Percentiles rank a stretch among this genome's conserved stretches.
These are phyloP conservation scores for Pythium periplocum DNA, from an alignment of 352 stramenopile genomes.

Conservation along the genomic window DNA sequence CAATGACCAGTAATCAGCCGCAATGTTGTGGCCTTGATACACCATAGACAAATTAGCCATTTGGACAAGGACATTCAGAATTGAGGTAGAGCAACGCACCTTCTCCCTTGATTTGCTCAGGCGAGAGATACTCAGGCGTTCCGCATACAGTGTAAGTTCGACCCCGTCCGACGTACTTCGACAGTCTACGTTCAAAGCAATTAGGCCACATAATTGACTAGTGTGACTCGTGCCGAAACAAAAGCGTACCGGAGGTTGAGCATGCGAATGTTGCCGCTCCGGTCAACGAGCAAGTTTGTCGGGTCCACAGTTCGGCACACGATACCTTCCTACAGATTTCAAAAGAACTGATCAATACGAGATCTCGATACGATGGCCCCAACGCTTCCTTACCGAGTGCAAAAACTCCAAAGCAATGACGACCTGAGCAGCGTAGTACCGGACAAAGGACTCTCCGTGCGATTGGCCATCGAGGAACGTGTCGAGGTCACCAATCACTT, in stretches of 20 bases:
- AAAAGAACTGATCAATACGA: background rate
- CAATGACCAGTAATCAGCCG: slow-evolving; percentile 91
- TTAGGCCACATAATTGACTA: background rate
- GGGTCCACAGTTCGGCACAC: slow-evolving; percentile 76
- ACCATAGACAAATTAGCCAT: no score
- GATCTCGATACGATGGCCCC: no score
- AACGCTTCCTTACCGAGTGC: slow-evolving; percentile 40
- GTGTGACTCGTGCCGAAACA: no score
- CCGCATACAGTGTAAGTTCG: slow-evolving; percentile 85
- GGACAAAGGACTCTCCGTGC: slow-evolving; percentile 73
- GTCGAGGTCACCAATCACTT: slow-evolving; percentile 80
- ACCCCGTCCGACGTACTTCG: slow-evolving; percentile 81
- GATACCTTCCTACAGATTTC: slow-evolving; percentile 51
- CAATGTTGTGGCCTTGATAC: slow-evolving; percentile 68
- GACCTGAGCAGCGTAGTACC: slow-evolving; percentile 83
- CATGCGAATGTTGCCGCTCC: slow-evolving; percentile 78
- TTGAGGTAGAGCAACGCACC: slow-evolving; percentile 20
- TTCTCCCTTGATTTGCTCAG: slow-evolving; percentile 85
- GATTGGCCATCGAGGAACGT: slow-evolving; percentile 65
- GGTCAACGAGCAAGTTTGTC: slow-evolving; percentile 75
- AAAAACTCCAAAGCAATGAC: slow-evolving; percentile 79
- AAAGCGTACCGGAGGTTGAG: slow-evolving; percentile 62
- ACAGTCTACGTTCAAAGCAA: slow-evolving; percentile 33
- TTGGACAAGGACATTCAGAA: no score
- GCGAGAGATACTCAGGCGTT: slow-evolving; percentile 80